Conservation (phyloP, 805 yeast genomes). For the Pichia phayaonensis region DNA sequence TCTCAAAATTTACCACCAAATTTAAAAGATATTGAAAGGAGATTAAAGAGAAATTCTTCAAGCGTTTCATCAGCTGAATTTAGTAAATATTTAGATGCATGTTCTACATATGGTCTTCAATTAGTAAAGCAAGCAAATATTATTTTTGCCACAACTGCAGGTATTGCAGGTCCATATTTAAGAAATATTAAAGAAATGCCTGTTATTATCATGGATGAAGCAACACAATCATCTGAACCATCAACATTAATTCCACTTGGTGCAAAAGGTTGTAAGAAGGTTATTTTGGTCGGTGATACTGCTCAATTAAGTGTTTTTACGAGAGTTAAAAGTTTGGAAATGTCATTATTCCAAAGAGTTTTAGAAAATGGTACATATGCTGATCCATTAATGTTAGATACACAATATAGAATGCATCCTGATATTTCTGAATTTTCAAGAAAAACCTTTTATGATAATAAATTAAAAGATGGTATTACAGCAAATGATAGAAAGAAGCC, state of each 20-base stretch:
- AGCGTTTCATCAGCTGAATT: conserved; percentile 37
- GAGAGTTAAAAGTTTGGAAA: conserved; percentile 55
- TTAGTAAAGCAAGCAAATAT: conserved; percentile 59
- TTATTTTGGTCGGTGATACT: conserved; percentile 73
- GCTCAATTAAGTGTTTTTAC: conserved; percentile 68
- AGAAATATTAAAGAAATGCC: conserved; percentile 44
- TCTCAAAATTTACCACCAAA: conserved; percentile 40
- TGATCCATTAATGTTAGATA: conserved; percentile 60
- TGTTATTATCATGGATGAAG: conserved; percentile 71
- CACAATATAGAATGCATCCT: conserved; percentile 97
- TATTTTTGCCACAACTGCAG: conserved; percentile 65
- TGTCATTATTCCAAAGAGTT: conserved; percentile 63
- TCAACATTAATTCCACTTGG: conserved; percentile 63
- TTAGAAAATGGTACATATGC: conserved; percentile 52
- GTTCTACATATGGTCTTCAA: conserved; percentile 18
- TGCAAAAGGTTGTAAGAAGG: conserved; percentile 56
- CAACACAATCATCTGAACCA: conserved; percentile 72
- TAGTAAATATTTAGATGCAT: conserved; percentile 39
- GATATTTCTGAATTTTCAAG: conserved; percentile 82
- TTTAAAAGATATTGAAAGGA: conserved; percentile 35
- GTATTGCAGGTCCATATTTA: conserved; percentile 60
- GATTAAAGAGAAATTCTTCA: conserved; percentile 37
- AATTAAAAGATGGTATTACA: conserved; percentile 63
- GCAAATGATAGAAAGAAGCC: conserved; percentile 40
- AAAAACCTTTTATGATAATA: conserved; percentile 62